Conservation (phyloP, 2,329 filamentous ascomycete genomes). For the Cadophora sp. region DNA sequence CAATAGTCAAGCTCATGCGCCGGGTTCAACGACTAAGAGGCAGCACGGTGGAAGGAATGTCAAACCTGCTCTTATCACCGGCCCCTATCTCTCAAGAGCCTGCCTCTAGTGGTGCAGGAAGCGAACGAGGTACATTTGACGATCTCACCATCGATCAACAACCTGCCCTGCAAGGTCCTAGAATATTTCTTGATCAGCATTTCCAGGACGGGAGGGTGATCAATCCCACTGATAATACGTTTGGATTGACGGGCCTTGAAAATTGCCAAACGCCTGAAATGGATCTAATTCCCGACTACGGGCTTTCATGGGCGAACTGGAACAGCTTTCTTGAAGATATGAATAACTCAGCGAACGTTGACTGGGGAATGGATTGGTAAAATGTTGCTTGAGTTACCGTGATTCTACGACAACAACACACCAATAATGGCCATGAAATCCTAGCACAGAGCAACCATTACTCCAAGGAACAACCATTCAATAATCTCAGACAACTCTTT, state of each 20-base stretch:
- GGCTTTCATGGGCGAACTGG: constrained; percentile 11
- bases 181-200: neutral
- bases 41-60: neutral
- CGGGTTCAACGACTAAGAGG: constrained; percentile 18
- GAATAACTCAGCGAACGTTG: neutral
- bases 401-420: neutral
- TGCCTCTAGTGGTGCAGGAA: too few relatives aligned
- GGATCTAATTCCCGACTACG: neutral
- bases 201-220: neutral
- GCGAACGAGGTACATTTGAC: neutral
- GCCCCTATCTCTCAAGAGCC: neutral
- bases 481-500: constrained; percentile 17
- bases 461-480: constrained; percentile 13
- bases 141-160: neutral
- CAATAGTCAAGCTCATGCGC: constrained; percentile 26
- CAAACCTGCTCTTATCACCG: neutral
- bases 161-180: neutral
- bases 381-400: neutral
- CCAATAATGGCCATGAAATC: neutral
- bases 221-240: neutral
- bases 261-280: neutral
- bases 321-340: constrained; percentile 16
- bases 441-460: neutral
- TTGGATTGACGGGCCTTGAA: neutral
- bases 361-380: constrained; percentile 16